Percentiles rank a stretch among this genome's conserved stretches.
These are phyloP conservation scores for Dioscorea dumetorum DNA, from an alignment of 106 monocot species.

Conservation along the genomic window DNA sequence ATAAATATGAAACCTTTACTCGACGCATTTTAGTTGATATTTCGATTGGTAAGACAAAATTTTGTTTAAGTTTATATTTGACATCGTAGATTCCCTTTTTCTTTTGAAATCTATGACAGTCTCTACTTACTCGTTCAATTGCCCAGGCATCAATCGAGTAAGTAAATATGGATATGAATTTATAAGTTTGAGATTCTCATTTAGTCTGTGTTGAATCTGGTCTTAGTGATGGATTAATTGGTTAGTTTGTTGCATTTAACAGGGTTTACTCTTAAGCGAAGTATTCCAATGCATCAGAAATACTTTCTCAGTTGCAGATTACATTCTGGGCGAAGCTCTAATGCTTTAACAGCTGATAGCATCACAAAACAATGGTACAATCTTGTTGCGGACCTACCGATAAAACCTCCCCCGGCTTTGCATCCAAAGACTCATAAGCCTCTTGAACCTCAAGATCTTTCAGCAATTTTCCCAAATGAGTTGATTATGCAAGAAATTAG, in stretches of 20 bases:
- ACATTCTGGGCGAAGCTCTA: constrained; percentile 10
- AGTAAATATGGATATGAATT: too few species aligned
- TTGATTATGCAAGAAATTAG: constrained; percentile 69
- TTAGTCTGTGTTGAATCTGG: too few species aligned
- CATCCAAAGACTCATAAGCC: constrained; percentile 69
- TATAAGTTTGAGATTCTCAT: too few species aligned
- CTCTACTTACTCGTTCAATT: too few species aligned
- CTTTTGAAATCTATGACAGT: too few species aligned
- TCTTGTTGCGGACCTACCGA: constrained; percentile 49
- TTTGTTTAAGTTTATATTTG: too few species aligned
- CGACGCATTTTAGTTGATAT: too few species aligned
- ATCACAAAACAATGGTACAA: constrained; percentile 79
- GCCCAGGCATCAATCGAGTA: too few species aligned
- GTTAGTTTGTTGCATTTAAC: not conserved
- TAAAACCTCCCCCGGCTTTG: constrained; percentile 68
- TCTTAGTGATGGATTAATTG: too few species aligned
- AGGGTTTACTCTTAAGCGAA: constrained; percentile 6
- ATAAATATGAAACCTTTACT: too few species aligned
- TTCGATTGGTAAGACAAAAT: too few species aligned
- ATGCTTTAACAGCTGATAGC: constrained; percentile 12
- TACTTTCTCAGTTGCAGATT: not conserved
- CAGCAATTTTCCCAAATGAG: constrained; percentile 59
- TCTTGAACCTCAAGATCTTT: constrained; percentile 50
- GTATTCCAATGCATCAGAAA: constrained; percentile 3
- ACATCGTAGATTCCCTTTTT: too few species aligned